phyloP scores from a whole-genome alignment of 164 flowering plant species.

The Hamamelis virginiana region DNA sequence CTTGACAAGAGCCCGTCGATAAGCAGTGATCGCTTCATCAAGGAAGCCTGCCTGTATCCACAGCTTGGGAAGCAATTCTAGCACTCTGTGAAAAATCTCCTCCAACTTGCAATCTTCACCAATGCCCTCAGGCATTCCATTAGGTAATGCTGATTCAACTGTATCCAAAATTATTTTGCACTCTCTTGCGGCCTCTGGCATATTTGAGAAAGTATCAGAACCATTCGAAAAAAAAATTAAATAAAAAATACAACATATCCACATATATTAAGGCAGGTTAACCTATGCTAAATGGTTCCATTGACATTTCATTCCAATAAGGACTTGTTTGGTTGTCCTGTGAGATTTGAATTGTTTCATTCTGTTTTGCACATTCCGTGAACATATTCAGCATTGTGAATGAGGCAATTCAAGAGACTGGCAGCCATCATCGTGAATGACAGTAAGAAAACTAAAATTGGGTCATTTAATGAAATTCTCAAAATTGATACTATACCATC shows the following conservation, averaged over 20 bases:
- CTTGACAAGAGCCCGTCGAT: constrained; percentile 70
- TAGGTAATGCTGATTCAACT: constrained; percentile 80
- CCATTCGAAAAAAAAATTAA: background rate
- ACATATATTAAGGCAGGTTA: no score
- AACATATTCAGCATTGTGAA: no score
- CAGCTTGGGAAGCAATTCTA: constrained; percentile 76
- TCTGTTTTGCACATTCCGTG: no score
- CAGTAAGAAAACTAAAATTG: no score
- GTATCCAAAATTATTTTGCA: constrained; percentile 77
- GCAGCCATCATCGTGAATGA: no score
- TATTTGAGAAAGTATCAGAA: constrained; percentile 14
- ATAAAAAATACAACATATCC: background rate
- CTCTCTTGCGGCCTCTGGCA: constrained; percentile 81
- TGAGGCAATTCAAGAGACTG: no score
- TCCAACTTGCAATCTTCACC: constrained; percentile 73
- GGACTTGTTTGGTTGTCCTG: no score
- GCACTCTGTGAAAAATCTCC: constrained; percentile 85
- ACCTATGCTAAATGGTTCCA: no score
- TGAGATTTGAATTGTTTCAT: no score
- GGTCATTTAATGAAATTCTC: no score
- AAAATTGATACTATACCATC: no score
- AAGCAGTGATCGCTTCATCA: constrained; percentile 77
- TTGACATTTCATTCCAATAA: no score
- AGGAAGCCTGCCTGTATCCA: constrained; percentile 75
- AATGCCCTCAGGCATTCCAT: constrained; percentile 59